Percentiles rank a stretch among this genome's conserved stretches.
phyloP scores from a whole-genome alignment of 805 yeast genomes.

The Kodamaea leandrae region DNA sequence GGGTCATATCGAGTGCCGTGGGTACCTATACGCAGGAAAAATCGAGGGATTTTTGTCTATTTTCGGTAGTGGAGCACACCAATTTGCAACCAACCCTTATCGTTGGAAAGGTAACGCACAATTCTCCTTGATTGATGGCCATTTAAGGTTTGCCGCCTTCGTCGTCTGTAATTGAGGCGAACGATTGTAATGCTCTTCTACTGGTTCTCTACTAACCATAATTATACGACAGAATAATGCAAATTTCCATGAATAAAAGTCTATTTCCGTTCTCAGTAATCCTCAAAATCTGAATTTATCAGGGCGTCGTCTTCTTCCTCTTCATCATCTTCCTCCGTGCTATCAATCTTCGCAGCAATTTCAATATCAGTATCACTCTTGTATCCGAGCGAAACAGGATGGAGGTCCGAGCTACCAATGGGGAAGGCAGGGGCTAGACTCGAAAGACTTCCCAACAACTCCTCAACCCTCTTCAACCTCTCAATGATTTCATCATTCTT shows the following conservation, averaged over 20 bases:
- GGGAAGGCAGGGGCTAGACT: not conserved
- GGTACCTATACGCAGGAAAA: not conserved
- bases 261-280: not conserved
- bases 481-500: slow-evolving; percentile 15
- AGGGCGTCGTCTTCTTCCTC: slow-evolving; percentile 18
- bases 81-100: not conserved
- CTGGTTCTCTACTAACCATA: no score
- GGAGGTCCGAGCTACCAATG: not conserved
- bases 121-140: no score
- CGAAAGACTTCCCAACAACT: slow-evolving; percentile 4
- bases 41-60: not conserved
- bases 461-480: slow-evolving; percentile 18
- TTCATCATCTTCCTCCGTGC: slow-evolving; percentile 4
- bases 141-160: no score
- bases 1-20: not conserved
- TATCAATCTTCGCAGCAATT: not conserved
- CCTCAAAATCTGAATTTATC: slow-evolving; percentile 18
- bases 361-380: not conserved
- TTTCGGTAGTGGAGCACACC: not conserved
- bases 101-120: not conserved
- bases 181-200: no score
- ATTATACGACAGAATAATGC: no score
- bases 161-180: no score
- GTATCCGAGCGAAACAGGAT: not conserved
- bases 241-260: no score